phyloP scores from a whole-genome alignment of 371 early-diverging fungal species.

The Mortierella sp. region DNA sequence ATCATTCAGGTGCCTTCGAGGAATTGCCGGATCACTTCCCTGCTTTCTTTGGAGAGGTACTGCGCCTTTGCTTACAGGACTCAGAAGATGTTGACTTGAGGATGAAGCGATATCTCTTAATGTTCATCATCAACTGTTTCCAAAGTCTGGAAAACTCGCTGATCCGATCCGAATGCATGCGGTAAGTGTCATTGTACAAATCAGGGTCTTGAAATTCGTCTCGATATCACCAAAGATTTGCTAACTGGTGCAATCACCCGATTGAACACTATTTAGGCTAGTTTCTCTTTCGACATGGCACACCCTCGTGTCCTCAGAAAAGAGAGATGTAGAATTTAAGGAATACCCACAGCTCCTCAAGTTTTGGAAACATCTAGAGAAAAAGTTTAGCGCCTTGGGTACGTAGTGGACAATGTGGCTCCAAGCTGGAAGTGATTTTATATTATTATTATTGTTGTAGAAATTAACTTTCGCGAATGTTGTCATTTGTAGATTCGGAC shows the following conservation, averaged over 20 bases:
- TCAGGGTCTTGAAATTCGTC: background rate
- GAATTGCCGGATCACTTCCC: conserved; percentile 69
- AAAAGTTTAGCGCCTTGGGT: conserved; percentile 66
- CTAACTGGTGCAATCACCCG: background rate
- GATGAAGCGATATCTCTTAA: conserved; percentile 64
- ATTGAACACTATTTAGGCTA: conserved; percentile 58
- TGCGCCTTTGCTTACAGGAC: conserved; percentile 60
- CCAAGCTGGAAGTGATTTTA: background rate
- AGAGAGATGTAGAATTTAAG: conserved; percentile 67
- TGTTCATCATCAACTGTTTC: conserved; percentile 83
- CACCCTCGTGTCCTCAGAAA: conserved; percentile 62
- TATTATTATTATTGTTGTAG: background rate
- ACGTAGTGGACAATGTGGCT: background rate
- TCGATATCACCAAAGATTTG: background rate
- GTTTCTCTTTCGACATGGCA: conserved; percentile 83
- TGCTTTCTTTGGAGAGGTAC: conserved; percentile 68
- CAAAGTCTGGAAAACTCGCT: conserved; percentile 82
- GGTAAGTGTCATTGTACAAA: conserved; percentile 41
- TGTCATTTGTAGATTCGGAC: conserved; percentile 60
- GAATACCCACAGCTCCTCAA: conserved; percentile 73
- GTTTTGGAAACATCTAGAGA: conserved; percentile 72
- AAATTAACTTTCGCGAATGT: background rate
- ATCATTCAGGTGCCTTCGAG: conserved; percentile 60
- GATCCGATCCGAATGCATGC: conserved; percentile 82
- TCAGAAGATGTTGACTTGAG: conserved; percentile 52